Conservation (phyloP, 1,284 basidiomycete species). For the Wallemia ichthyophaga region DNA sequence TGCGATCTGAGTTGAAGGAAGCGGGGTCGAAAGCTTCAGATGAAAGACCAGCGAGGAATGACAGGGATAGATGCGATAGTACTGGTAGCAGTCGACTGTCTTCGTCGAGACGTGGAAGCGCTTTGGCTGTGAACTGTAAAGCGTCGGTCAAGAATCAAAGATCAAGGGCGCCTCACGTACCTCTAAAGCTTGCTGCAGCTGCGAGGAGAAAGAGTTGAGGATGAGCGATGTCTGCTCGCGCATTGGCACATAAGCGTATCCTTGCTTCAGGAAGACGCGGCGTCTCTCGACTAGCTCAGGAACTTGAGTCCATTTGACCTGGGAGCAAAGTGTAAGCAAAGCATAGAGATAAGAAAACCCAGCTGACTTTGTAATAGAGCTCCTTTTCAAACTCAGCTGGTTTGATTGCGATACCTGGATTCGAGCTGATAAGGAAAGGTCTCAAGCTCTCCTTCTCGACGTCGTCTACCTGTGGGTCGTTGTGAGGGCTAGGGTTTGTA, state of each 20-base stretch:
- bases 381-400: slow-evolving; percentile 20
- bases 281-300: slow-evolving; percentile 68
- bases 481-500: not conserved
- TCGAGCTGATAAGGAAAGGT: not conserved
- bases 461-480: slow-evolving; percentile 23
- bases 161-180: slow-evolving; percentile 23
- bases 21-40: slow-evolving; percentile 39
- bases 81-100: slow-evolving; percentile 75
- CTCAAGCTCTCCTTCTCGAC: slow-evolving; percentile 23
- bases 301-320: slow-evolving; percentile 58
- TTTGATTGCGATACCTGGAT: not conserved
- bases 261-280: slow-evolving; percentile 45
- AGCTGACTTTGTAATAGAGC: slow-evolving; percentile 34
- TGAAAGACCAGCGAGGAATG: slow-evolving; percentile 69
- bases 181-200: slow-evolving; percentile 49
- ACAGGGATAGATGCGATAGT: slow-evolving; percentile 70
- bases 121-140: slow-evolving; percentile 48
- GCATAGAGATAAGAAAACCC: not conserved
- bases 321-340: slow-evolving; percentile 4
- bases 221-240: slow-evolving; percentile 61
- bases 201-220: slow-evolving; percentile 52
- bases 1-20: slow-evolving; percentile 18
- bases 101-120: slow-evolving; percentile 77
- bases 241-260: slow-evolving; percentile 69
- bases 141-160: slow-evolving; percentile 3